Base-by-base conservation (phyloP, 2,329 filamentous ascomycete species). In the Pseudocercospora cruenta region DNA sequence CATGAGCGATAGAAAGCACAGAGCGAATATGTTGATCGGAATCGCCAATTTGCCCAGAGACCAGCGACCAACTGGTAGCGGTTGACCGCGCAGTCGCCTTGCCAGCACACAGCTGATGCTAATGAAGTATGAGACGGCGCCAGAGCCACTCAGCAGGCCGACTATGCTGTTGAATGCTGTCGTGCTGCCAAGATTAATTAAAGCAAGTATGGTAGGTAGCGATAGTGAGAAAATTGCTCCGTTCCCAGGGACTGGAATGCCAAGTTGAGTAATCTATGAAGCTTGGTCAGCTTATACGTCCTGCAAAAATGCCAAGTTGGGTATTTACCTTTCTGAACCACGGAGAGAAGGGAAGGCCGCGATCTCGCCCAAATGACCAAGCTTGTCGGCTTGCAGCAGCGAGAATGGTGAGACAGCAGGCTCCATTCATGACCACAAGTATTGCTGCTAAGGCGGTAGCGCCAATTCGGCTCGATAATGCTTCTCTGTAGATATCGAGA, bases 121-220 rank as follows among this genome's bases (percentile, higher is more conserved):
- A 33, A 67, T 59, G 21, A 65, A 61, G 58, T 70, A 70, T 6
- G 69, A 65, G 26, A 58, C 39, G 28, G 26, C 55, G n/a, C 31
- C 28, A 14, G 55, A 58, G 5, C n/a, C 45, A n/a, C 54, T 64
- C 33, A 64, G 43, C 14, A 78, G 71, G 2, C 79, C 78, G 19
- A 71, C 76, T 36, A 80, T 79, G 45, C 78, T 78, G 64, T 78
- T 76, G 58, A 83, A 76, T 16, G 77, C 79, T 22, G 78, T 76
- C 26, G 77, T 79, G 33, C 73, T 73, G 43, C 75, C 76, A 39
- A 78, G 67, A 49, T 76, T 77, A 16, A 66, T 64, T 28, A 68
- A 54, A 39, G 66, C 68, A n/a, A 68, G 49, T 3, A 69, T 12
- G 21, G 45, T 47, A 2, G 45, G 45, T 9, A 47, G 45, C 4